Base-by-base conservation (phyloP, 2,329 filamentous ascomycete genomes). In the Fusarium torulosum region DNA sequence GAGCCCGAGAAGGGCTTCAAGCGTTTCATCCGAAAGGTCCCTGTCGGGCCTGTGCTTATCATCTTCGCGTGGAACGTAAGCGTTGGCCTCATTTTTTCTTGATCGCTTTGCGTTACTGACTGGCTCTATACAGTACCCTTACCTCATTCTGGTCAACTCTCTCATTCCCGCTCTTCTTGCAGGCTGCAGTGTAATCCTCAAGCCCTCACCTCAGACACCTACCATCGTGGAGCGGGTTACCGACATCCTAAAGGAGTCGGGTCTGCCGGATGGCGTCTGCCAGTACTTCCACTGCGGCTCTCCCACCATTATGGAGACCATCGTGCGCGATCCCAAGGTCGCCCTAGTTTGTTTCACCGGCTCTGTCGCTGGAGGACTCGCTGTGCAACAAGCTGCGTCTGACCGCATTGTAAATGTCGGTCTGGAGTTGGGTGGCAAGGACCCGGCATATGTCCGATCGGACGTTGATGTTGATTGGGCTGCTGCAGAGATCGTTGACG, bases 11-110 rank as follows among this genome's bases (percentile, higher is more conserved):
- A 91, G 74, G 94, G 95, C 0, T 97, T 97, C 83, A 94, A 90
- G 81, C 87, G 95, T 69, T 97, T 92, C 76, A 93, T 98, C 76
- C 90, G 90, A 77, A 97, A 96, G 80, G 88, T 93, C 10, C 93
- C 95, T 1, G 87, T 97, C 52, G 95, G 95, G 1, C 93, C 94
- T 13, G 91, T 96, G 17, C 85, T 98, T 60, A 86, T 97, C 69
- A 88, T 98, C 63, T 97, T 97, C 80, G 91, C 95, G 1, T 98
- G 95, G 95, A 98, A 98, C 81, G 94, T 96, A 80, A 81, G 93
- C 79, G 42, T 21, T 42, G 35, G 52, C 53, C 57, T 49, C 21
- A 15, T 49, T 38, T 38, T 6, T 23, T 31, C 9, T 29, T 19
- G 27, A 38, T 43, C 49, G 31, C n/a, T 20, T 49, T 29, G 10